Evolutionary conservation across 2,329 filamentous ascomycete genomes (phyloP), one percentile per base, ranked within the genome.

Genomic region (Alternaria metachromatica): DNA sequence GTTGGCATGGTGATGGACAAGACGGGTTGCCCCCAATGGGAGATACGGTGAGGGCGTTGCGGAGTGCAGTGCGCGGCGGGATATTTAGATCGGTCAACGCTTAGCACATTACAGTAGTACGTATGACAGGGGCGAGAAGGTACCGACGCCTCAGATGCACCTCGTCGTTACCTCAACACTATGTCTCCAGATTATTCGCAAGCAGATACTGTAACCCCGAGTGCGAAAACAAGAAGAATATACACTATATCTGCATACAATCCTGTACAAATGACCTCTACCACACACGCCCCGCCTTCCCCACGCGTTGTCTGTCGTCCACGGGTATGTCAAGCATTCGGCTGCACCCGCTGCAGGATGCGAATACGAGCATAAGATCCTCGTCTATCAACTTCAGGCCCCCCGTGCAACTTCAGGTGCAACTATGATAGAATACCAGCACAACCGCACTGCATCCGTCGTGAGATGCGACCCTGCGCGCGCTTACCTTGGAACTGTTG

Each of bases 1-100:
- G 18, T 25, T 25, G 43, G 30, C 55, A 58, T 50, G 44, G n/a
- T 58, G 25, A 12, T 58, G 30, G 45, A 26, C 45, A 50, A 43
- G 45, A 58, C 55, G 20, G 37, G 37, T 37, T 15, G n/a, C 21
- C 55, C 28, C 20, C 55, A 45, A 58, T 58, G 48, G 28, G 45
- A 58, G 28, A 49, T 58, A 26, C 45, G 55, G 55, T 58, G 55
- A 58, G 55, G 37, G 55, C 55, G 55, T 58, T 37, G 55, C 55
- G 55, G 55, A 58, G 55, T 49, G 45, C 28, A 50, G 45, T 43
- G 55, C 37, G 37, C 37, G 45, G 55, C 45, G 45, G 55, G 55
- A 58, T 50, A 58, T 49, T 49, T 37, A 49, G 44, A 41, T 41
- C 37, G 45, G 55, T 49, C 44, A 50, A 49, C 9, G 44, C 44